phyloP scores from a whole-genome alignment of 176 grass and related monocot genomes.

The Poa annua region DNA sequence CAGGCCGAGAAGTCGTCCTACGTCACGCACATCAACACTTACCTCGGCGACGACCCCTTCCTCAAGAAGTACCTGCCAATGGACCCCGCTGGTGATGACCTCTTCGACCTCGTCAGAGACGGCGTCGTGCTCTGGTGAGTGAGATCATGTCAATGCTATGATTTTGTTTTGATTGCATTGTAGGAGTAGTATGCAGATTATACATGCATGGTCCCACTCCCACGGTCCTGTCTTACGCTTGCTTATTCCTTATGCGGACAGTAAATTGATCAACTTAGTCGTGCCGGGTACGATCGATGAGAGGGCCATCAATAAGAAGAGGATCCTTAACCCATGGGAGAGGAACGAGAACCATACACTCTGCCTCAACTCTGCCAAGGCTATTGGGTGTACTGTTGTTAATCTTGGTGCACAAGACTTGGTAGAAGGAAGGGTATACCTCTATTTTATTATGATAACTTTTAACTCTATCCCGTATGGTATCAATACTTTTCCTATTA shows the following conservation, averaged over 20 bases:
- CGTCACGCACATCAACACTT: slow-evolving; percentile 93
- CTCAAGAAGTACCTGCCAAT: slow-evolving; percentile 47
- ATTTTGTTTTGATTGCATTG: background rate
- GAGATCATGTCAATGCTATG: background rate
- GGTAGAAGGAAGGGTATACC: slow-evolving; percentile 88
- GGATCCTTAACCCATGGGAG: slow-evolving; percentile 95
- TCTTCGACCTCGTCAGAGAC: slow-evolving; percentile 15
- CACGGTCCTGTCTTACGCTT: background rate
- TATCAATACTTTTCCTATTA: background rate
- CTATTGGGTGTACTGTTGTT: slow-evolving; percentile 96
- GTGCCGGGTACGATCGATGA: slow-evolving; percentile 97
- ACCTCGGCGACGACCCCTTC: slow-evolving; percentile 74
- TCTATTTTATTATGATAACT: background rate
- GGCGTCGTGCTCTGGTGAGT: slow-evolving; percentile 7
- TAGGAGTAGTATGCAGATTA: background rate
- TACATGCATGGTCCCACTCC: background rate
- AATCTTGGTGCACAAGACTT: slow-evolving; percentile 98
- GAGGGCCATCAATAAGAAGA: slow-evolving; percentile 96
- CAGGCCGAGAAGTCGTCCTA: slow-evolving; percentile 93
- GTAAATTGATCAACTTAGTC: slow-evolving; percentile 96
- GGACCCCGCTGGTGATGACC: background rate
- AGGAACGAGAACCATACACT: slow-evolving; percentile 97
- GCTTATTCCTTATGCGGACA: slow-evolving; percentile 1
- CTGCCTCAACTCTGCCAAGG: slow-evolving; percentile 97
- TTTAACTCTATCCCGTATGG: background rate